phyloP scores from a whole-genome alignment of 164 flowering plant species.

The Platanus orientalis region DNA sequence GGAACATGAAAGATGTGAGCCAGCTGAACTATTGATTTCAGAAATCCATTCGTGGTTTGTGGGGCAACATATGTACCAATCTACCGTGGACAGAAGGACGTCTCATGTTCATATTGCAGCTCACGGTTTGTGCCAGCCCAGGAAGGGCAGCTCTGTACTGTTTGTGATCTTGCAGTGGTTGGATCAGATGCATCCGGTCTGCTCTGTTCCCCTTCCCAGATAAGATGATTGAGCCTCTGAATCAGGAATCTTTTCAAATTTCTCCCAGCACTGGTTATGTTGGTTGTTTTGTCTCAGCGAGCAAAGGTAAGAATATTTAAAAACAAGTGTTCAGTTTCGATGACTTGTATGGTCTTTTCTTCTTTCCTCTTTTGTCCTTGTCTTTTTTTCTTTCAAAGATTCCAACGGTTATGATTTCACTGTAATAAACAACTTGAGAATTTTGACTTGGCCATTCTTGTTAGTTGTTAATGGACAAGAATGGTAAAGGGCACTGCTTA shows the following conservation, averaged over 20 bases:
- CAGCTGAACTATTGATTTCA: no score
- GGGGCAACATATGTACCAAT: no score
- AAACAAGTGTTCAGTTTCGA: neutral
- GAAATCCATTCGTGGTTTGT: no score
- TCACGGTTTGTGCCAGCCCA: constrained; percentile 12
- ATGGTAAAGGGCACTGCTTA: constrained; percentile 16
- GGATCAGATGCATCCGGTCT: constrained; percentile 12
- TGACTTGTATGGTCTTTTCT: constrained; percentile 12
- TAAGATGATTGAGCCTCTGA: neutral
- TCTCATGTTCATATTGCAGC: neutral
- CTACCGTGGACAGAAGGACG: constrained; percentile 4
- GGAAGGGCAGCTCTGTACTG: constrained; percentile 12
- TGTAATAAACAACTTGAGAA: constrained; percentile 30
- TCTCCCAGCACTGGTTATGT: neutral
- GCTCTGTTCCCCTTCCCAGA: neutral
- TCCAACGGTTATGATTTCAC: constrained; percentile 16
- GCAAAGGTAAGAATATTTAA: neutral
- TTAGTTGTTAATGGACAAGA: constrained; percentile 27
- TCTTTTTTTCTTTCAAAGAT: constrained; percentile 7
- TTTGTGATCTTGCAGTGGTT: constrained; percentile 5
- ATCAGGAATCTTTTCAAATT: neutral
- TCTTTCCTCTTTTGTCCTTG: neutral
- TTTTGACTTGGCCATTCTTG: constrained; percentile 27
- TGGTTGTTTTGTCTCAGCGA: neutral
- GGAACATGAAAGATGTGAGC: no score